Conservation (phyloP, 2,329 filamentous ascomycete genomes). For the Camillea tinctor region DNA sequence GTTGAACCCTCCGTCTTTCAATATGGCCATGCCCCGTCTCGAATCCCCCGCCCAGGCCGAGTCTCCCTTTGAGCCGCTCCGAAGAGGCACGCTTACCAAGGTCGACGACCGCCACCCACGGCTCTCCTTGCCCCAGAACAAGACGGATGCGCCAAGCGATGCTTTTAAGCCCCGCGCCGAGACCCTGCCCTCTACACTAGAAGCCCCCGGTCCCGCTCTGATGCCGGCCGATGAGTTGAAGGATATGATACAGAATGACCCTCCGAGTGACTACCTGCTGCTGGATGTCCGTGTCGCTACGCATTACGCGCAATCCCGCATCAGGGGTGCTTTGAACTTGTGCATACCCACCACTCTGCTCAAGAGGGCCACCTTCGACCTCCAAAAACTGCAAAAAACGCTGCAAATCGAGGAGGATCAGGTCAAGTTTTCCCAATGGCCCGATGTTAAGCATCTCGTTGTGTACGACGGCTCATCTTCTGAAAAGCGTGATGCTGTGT, state of each 20-base stretch:
- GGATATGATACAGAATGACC: conserved; percentile 49
- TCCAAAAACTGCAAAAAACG: conserved; percentile 82
- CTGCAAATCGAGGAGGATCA: conserved; percentile 73
- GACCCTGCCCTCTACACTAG: conserved; percentile 51
- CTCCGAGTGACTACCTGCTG: conserved; percentile 56
- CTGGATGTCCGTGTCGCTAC: conserved; percentile 86
- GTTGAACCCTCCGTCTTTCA: conserved; percentile 40
- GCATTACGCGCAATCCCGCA: conserved; percentile 72
- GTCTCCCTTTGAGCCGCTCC: conserved; percentile 33
- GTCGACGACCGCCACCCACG: conserved; percentile 53
- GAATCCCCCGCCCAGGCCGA: conserved; percentile 43
- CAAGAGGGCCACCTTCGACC: conserved; percentile 86
- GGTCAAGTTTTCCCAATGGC: conserved; percentile 74
- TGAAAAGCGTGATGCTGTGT: conserved; percentile 75
- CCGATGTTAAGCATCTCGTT: conserved; percentile 69
- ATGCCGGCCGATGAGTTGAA: conserved; percentile 55
- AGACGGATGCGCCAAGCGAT: conserved; percentile 39
- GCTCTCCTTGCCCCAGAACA: conserved; percentile 52
- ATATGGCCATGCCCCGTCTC: conserved; percentile 44
- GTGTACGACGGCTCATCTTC: conserved; percentile 82
- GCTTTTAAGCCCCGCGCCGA: conserved; percentile 41
- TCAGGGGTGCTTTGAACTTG: conserved; percentile 80
- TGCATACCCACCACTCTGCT: conserved; percentile 94
- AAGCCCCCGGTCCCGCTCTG: conserved; percentile 48
- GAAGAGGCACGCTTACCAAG: conserved; percentile 37